A percentile compares a stretch with the other conserved stretches of the same genome.
phyloP scores from a whole-genome alignment of 2,329 filamentous ascomycete genomes.

The Anthostomella pinea region DNA sequence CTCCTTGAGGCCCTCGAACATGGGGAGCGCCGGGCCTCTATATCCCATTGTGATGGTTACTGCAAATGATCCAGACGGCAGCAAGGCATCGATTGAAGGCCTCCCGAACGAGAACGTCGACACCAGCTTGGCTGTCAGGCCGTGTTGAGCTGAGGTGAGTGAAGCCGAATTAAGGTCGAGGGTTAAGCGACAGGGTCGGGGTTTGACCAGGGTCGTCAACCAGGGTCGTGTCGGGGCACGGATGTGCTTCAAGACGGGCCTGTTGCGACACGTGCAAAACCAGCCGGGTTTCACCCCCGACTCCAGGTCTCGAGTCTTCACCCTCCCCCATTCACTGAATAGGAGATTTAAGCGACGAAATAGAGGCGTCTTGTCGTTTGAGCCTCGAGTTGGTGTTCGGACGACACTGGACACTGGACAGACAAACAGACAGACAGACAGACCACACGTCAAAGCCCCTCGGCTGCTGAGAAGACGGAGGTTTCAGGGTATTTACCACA shows the following conservation, averaged over 20 bases:
- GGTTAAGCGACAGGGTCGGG: slow-evolving; percentile 22
- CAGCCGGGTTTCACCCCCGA: slow-evolving; percentile 26
- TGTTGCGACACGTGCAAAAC: slow-evolving; percentile 30
- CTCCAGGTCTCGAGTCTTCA: slow-evolving; percentile 15
- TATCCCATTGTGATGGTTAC: no score
- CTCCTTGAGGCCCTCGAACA: no score
- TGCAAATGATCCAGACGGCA: no score
- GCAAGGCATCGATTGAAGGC: no score
- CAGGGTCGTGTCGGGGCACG: slow-evolving; percentile 20
- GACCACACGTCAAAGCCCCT: not conserved
- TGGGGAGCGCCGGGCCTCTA: no score
- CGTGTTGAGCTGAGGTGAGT: slow-evolving; percentile 27
- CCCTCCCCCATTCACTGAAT: no score
- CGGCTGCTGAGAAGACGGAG: not conserved
- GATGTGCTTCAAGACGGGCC: slow-evolving; percentile 29
- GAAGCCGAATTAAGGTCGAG: slow-evolving; percentile 36
- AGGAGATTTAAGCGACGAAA: slow-evolving; percentile 3
- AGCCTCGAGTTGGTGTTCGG: slow-evolving; percentile 1
- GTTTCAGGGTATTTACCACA: no score
- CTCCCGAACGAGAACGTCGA: no score
- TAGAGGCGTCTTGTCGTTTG: slow-evolving; percentile 2
- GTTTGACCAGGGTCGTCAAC: no score
- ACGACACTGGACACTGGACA: no score
- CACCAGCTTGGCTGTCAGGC: no score
- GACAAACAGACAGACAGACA: no score